Percentiles rank a stretch among this genome's conserved stretches.
phyloP scores from a whole-genome alignment of 1,139 yeast genomes.

The Nakaseomyces bracarensis region DNA sequence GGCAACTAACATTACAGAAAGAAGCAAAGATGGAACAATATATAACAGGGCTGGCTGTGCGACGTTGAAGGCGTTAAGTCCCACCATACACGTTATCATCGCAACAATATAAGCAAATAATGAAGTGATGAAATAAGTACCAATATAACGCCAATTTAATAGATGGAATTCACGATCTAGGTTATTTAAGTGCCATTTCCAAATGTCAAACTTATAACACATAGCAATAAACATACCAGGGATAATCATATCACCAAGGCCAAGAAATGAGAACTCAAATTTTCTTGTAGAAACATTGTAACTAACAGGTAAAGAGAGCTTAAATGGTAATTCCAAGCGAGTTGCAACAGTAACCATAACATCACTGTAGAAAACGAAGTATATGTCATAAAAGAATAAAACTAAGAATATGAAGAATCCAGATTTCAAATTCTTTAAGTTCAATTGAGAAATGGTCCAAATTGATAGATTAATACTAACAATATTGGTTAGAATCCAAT shows the following conservation, averaged over 20 bases:
- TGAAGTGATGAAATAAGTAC: conserved; percentile 17
- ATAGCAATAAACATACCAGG: conserved; percentile 24
- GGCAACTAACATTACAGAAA: conserved; percentile 34
- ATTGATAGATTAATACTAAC: conserved; percentile 20
- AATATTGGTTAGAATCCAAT: conserved; percentile 20
- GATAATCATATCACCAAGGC: conserved; percentile 40
- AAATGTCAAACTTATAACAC: conserved; percentile 25
- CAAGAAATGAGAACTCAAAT: conserved; percentile 33
- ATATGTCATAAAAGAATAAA: conserved; percentile 54
- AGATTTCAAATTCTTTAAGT: conserved; percentile 38
- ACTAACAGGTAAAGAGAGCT: conserved; percentile 18
- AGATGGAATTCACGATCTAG: conserved; percentile 22
- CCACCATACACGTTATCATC: conserved; percentile 38
- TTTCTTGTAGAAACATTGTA: conserved; percentile 10
- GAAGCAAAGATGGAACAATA: conserved; percentile 46
- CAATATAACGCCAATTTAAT: conserved; percentile 17
- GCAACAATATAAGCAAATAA: conserved; percentile 38
- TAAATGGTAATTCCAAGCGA: conserved; percentile 43
- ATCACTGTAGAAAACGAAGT: conserved; percentile 56
- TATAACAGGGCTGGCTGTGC: conserved; percentile 68
- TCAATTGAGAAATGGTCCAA: conserved; percentile 18
- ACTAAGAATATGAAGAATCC: conserved; percentile 41
- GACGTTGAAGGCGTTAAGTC: conserved; percentile 34
- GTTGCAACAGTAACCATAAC: conserved; percentile 60
- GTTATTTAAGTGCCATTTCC: conserved; percentile 22